Evolutionary conservation across 805 yeast genomes (phyloP), one percentile per base, ranked within the genome.

Genomic region (Zygotorulaspora sp.): DNA sequence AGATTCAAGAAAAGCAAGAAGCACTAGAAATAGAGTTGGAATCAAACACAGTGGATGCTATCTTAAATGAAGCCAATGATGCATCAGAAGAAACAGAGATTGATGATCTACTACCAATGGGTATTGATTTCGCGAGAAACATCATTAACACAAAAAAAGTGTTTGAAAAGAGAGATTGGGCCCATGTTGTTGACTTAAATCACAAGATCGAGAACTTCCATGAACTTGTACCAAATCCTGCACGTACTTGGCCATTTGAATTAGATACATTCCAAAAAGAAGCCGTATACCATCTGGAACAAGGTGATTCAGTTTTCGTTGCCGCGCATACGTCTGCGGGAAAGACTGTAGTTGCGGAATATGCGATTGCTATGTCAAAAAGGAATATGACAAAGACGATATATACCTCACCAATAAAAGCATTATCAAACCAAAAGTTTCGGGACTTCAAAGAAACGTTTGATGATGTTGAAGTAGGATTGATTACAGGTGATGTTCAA

Each of bases 281-380:
- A 63, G 98, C 99, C 0, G 83, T 92, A 0, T 92, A 84, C 56
- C 97, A 89, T 62, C 68, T 92, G 44, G 99, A 92, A 56, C 96
- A 88, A 61, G 97, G 97, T 25, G 98, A 92, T 56, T 90, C 97
- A 6, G 99, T 92, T 3, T 92, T 92, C 63, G 96, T 92, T 2
- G 97, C 97, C 3, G 99, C 99, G 0, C 98, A 90, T 61, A 90
- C 98, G 0, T 90, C 97, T 3, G 98, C 98, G 0, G 98, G 98
- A 64, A 90, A 90, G 57, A 90, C 98, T 0, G 98, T 90, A 3
- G 96, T 92, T 17, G 98, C 98, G 0, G 98, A 90, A 58, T 90
- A 90, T 58, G 97, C 97, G 3, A 92, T 90, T 61, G 96, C 97
- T 3, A 82, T 90, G 95, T 94, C 97, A 1, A 76, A 80, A 44